Base-by-base conservation (phyloP, 1,139 yeast genomes). In the Groenewaldozyma auringiensis region DNA sequence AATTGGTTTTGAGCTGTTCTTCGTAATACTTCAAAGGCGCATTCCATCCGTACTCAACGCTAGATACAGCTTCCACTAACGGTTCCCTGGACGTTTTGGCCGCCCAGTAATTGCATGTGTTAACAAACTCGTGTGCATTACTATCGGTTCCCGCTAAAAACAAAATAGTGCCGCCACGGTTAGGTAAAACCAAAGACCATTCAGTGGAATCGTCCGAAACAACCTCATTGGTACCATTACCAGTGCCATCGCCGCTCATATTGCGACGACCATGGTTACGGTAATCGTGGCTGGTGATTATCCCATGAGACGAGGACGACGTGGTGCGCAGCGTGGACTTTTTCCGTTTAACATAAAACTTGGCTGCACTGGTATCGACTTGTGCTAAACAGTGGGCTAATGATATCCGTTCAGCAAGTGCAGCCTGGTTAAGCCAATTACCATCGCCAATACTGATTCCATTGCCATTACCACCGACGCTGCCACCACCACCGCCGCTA, bases 31-130 rank as follows among this genome's bases (percentile, higher is more conserved):
- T 55, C 4, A 63, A 40, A 2, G 66, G 66, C 25, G 53, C 43
- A 46, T 58, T 76, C 96, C 95, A 88, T 3, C 96, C 96, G 60
- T 80, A 86, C 57, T 87, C 95, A 40, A 79, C 75, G 40, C 84
- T 83, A 1, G 88, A 76, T 11, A 85, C 77, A 48, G 85, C 66
- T 48, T 75, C 80, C 20, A 70, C 65, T 2, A 73, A 63, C 1
- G 95, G 95, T 27, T 84, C 81, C 14, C 88, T 83, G 13, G 94
- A 82, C 33, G 83, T 77, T 53, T 92, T 74, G 2, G 94, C 83
- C 2, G 95, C 87, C 96, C 96, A 87, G 62, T 85, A 87, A 64
- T 87, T 87, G 65, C 94, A 81, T 2, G 92, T 76, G 54, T 82
- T 77, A 31, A 84, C 78, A 61, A 79, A 86, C 58, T 80, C 86